These are phyloP conservation scores for Suillus clintonianus DNA, from an alignment of 768 basidiomycete genomes.

Conservation along the genomic window DNA sequence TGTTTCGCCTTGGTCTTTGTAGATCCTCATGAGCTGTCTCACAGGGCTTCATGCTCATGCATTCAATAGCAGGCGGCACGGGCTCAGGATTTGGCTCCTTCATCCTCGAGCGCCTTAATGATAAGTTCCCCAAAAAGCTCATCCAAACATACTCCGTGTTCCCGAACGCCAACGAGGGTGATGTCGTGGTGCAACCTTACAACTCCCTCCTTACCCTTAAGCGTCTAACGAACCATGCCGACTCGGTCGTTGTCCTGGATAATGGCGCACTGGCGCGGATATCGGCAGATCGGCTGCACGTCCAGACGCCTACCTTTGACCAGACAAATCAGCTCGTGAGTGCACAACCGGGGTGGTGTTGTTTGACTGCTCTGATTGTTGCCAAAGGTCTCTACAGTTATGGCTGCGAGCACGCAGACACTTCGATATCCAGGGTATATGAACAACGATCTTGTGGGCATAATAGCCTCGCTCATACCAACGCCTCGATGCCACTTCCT, in stretches of 20 bases:
- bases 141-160: constrained; percentile 99
- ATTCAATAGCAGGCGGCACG: constrained; percentile 98
- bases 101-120: constrained; percentile 92
- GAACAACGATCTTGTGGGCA: constrained; percentile 98
- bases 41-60: constrained; percentile 98
- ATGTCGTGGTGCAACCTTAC: constrained; percentile 98
- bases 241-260: constrained; percentile 96
- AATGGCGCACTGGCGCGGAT: constrained; percentile 93
- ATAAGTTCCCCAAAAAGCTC: constrained; percentile 98
- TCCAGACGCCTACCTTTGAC: constrained; percentile 85
- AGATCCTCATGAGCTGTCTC: not conserved
- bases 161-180: constrained; percentile 89
- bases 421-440: constrained; percentile 97
- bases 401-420: constrained; percentile 96
- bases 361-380: constrained; percentile 1
- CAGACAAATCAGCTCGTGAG: constrained; percentile 89
- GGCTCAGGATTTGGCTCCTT: constrained; percentile 99
- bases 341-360: constrained; percentile 1
- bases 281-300: constrained; percentile 87
- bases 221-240: constrained; percentile 92
- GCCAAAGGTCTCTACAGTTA: constrained; percentile 88
- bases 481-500: constrained; percentile 98
- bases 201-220: constrained; percentile 94
- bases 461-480: constrained; percentile 94
- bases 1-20: not conserved